Evolutionary conservation across 306 rosid genomes (phyloP).

Genomic region (Mucuna pruriens): DNA sequence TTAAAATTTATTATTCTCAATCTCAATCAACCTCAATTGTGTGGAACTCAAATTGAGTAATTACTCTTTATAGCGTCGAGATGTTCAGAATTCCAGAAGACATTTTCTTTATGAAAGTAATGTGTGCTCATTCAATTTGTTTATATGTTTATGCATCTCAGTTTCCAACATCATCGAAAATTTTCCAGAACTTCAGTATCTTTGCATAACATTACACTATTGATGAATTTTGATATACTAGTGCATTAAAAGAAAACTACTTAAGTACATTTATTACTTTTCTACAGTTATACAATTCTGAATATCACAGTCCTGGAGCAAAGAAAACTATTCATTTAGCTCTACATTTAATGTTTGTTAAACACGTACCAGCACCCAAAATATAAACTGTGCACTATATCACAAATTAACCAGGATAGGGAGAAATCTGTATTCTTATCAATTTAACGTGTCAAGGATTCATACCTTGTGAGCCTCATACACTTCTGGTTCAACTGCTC

Average conservation of each 20-base stretch:
- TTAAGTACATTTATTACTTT: neutral
- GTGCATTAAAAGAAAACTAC: conserved; percentile 24
- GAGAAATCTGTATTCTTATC: conserved; percentile 17
- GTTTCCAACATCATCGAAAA: conserved; percentile 19
- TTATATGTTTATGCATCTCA: neutral
- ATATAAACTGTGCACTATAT: conserved; percentile 10
- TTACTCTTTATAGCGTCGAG: neutral
- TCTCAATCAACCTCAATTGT: neutral
- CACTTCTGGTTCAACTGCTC: conserved; percentile 71
- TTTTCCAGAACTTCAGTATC: conserved; percentile 25
- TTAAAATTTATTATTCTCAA: neutral
- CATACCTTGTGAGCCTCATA: conserved; percentile 86
- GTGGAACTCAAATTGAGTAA: neutral
- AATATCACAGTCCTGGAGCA: neutral
- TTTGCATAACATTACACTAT: neutral
- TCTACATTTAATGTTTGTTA: neutral
- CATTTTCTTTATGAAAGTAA: conserved; percentile 12
- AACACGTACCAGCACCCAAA: conserved; percentile 3
- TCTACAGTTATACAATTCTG: neutral
- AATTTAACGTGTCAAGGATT: conserved; percentile 27
- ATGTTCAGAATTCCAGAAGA: conserved; percentile 22
- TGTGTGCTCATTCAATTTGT: conserved; percentile 1
- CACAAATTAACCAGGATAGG: conserved; percentile 29
- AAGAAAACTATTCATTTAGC: conserved; percentile 19
- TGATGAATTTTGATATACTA: conserved; percentile 7